Base-by-base conservation (phyloP, 176 grass and related monocot genomes). In the Carex scoparia region DNA sequence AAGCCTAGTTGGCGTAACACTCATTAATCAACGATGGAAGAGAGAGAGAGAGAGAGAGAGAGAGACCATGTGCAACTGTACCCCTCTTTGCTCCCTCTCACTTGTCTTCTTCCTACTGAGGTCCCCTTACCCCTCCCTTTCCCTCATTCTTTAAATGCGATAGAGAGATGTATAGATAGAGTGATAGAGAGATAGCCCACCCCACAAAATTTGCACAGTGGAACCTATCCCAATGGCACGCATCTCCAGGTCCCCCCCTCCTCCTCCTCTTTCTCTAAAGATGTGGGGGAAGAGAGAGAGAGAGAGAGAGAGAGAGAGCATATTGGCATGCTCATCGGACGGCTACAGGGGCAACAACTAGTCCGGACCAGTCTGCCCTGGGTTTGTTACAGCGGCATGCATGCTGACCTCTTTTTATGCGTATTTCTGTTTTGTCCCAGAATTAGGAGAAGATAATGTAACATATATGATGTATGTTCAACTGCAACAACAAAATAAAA, bases 61-160 rank as follows among this genome's bases (percentile, higher is more conserved):
- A 74, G 81, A 46, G 0, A 60, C 40, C 84, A 78, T 74, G 84
- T 77, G 73, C 70, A 56, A 77, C 42, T 77, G 66, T 65, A 85
- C 66, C 81, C 66, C 56, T 49, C 69, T 85, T 54, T 65, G 54
- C 57, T 78, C 33, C 69, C 18, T 49, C 69, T 85, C 70, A 49
- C 60, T 64, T 85, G 84, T 85, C 84, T 30, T 68, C 73, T 77
- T 85, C 70, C 58, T 48, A 64, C 71, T 65, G 57, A 66, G 56
- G 84, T 65, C 71, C 73, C 73, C 84, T 79, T 65, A 40, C 18
- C 18, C 4, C 35, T 44, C 60, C 60, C 83, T 72, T 73, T 74
- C 66, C 16, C 46, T 59, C 84, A 85, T 78, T 85, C 84, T 85
- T 84, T 76, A 72, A 85, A 72, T 85, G 67, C 68, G 69, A 85